phyloP scores from a whole-genome alignment of 2,329 filamentous ascomycete genomes.

The Aspergillus alliaceus region DNA sequence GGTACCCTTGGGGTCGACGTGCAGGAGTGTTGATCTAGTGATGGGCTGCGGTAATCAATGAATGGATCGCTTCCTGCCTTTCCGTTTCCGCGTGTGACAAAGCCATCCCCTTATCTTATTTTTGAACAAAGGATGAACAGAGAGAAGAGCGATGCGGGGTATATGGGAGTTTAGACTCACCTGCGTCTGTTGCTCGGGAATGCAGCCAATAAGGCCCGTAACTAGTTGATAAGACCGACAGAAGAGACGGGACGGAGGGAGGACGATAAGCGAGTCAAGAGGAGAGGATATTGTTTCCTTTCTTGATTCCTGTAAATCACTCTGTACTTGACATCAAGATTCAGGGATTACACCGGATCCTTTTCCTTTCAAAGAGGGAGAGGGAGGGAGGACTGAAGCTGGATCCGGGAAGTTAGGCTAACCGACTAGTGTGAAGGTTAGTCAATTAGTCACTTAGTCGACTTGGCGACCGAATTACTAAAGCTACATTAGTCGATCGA shows the following conservation, averaged over 20 bases:
- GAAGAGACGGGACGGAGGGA: not conserved
- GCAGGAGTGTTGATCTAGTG: not conserved
- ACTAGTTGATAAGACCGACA: not conserved
- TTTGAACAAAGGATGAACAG: not conserved
- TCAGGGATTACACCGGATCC: not conserved
- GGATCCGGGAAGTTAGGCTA: not conserved
- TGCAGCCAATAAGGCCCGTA: not conserved
- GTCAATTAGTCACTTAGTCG: not conserved
- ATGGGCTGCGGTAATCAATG: not conserved
- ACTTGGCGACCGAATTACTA: not conserved
- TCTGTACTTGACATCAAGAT: not conserved
- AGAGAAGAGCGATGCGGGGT: not conserved
- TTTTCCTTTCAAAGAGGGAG: not conserved
- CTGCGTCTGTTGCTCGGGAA: not conserved
- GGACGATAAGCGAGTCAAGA: constrained; percentile 6
- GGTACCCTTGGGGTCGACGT: not conserved
- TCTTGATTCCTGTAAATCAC: not conserved
- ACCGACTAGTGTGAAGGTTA: not conserved
- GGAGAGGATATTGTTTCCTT: not conserved
- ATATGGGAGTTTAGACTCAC: not conserved
- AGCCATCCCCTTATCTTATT: not conserved
- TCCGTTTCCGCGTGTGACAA: not conserved
- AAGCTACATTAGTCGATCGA: not conserved
- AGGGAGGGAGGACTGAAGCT: not conserved
- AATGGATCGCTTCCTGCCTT: not conserved